A percentile compares a stretch with the other conserved stretches of the same genome.
phyloP scores from a whole-genome alignment of 352 stramenopile genomes.

The Phytophthora pinifolia region DNA sequence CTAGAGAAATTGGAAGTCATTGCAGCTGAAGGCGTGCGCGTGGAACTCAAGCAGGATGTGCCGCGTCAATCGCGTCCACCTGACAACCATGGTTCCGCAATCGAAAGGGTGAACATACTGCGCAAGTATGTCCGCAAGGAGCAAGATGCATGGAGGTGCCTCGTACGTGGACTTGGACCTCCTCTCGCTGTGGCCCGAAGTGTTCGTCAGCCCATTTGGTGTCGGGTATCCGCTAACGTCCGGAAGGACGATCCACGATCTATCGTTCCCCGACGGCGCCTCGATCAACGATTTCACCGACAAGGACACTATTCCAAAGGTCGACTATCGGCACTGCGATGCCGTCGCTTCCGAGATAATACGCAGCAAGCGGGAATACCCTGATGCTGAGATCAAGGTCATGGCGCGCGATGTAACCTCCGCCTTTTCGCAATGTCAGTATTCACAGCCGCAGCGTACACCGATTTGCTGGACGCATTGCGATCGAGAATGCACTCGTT shows the following conservation, averaged over 20 bases:
- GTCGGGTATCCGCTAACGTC: background rate
- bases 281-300: constrained; percentile 22
- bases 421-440: constrained; percentile 10
- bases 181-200: too few species aligned
- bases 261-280: constrained; percentile 5
- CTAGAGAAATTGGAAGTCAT: too few species aligned
- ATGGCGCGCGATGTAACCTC: constrained; percentile 7
- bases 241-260: background rate
- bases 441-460: constrained; percentile 14
- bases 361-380: background rate
- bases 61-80: too few species aligned
- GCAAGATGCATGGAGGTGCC: too few species aligned
- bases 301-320: constrained; percentile 13
- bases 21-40: too few species aligned
- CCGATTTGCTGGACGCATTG: constrained; percentile 9
- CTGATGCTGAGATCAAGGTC: background rate
- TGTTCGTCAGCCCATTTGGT: constrained; percentile 8
- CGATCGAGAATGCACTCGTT: constrained; percentile 14
- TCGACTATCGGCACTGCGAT: constrained; percentile 7
- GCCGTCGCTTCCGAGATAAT: background rate
- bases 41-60: too few species aligned
- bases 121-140: too few species aligned
- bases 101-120: too few species aligned
- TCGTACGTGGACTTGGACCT: too few species aligned
- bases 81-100: too few species aligned